A percentile compares a stretch with the other conserved stretches of the same genome.
Conservation (phyloP, 345 rosid genomes). For the Eucalyptus paniculata region DNA sequence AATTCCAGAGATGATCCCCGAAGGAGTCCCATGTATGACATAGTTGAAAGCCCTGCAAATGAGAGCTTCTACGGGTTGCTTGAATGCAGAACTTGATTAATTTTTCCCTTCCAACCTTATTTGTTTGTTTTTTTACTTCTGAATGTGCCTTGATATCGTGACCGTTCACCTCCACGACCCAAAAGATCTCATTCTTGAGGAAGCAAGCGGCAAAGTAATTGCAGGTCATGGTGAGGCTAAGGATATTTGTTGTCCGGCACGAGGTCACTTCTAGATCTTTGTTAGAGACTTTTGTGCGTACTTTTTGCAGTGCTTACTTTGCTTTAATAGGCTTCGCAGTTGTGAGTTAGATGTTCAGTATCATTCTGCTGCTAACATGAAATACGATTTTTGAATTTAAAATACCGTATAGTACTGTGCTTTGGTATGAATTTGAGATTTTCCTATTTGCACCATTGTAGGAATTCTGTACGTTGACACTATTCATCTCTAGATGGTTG, state of each 20-base stretch:
- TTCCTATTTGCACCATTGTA: not conserved
- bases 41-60: conserved; percentile 47
- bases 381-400: not conserved
- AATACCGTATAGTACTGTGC: not conserved
- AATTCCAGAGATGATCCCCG: conserved; percentile 23
- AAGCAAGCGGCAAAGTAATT: not conserved
- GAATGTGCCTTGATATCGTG: not conserved
- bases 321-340: not conserved
- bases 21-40: conserved; percentile 34
- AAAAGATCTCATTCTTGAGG: conserved; percentile 12
- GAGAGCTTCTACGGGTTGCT: conserved; percentile 30
- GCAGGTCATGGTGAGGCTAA: not conserved
- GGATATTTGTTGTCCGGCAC: not conserved
- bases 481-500: not conserved
- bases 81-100: not conserved
- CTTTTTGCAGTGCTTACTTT: not conserved
- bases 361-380: not conserved
- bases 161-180: conserved; percentile 26
- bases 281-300: not conserved
- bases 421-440: not conserved
- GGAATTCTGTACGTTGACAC: not conserved
- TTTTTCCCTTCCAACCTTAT: not conserved
- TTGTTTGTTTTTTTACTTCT: not conserved
- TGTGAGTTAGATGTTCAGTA: not conserved
- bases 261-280: not conserved